Conservation (phyloP, 306 rosid species). For the Vigna trinervia region DNA sequence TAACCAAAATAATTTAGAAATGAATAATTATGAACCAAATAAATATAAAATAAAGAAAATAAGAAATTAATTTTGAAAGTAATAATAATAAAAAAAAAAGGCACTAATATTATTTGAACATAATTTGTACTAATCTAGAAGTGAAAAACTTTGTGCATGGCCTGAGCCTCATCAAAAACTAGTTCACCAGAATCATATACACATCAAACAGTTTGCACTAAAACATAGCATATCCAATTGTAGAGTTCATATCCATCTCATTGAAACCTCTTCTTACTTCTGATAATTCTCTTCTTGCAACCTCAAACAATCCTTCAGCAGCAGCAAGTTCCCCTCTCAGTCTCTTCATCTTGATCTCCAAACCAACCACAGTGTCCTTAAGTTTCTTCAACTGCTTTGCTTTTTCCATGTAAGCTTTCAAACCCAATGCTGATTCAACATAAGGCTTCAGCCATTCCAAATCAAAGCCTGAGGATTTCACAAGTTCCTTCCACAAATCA, state of each 20-base stretch:
- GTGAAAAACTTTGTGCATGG: neutral
- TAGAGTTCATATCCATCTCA: slow-evolving; percentile 43
- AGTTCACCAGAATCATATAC: neutral
- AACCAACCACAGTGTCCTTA: slow-evolving; percentile 39
- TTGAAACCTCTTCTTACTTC: slow-evolving; percentile 43
- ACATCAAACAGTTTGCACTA: neutral
- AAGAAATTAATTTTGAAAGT: too few relatives aligned
- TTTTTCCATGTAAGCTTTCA: slow-evolving; percentile 42
- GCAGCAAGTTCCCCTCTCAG: slow-evolving; percentile 43
- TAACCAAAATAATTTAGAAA: too few relatives aligned
- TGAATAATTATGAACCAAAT: too few relatives aligned
- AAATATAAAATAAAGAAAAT: too few relatives aligned
- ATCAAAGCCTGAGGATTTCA: slow-evolving; percentile 48
- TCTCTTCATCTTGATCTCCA: slow-evolving; percentile 49
- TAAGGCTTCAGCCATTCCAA: slow-evolving; percentile 51
- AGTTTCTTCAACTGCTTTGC: slow-evolving; percentile 36
- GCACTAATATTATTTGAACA: neutral
- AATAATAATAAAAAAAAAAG: too few relatives aligned
- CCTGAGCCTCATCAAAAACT: neutral
- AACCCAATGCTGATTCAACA: slow-evolving; percentile 50
- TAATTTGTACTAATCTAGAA: slow-evolving; percentile 4
- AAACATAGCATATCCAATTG: slow-evolving; percentile 48
- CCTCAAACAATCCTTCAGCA: slow-evolving; percentile 40
- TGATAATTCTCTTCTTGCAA: slow-evolving; percentile 36
- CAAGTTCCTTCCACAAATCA: slow-evolving; percentile 52